Evolutionary conservation across 1,284 basidiomycete species (phyloP), one percentile per base, ranked within the genome.

Genomic region (Rhodotorula mucilaginosa): DNA sequence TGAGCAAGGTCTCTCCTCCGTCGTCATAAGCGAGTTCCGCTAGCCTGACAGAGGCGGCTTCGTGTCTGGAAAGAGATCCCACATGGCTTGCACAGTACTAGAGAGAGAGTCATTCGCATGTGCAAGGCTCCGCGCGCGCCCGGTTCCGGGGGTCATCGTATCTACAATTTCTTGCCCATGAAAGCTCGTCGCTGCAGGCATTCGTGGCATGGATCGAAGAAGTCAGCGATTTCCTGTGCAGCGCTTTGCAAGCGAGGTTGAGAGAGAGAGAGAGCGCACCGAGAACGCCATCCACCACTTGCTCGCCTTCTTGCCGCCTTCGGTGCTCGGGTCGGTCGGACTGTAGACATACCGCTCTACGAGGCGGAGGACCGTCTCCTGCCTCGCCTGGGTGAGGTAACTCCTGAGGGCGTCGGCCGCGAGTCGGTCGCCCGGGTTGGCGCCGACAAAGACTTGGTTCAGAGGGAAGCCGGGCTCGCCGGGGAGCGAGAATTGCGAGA

Each of bases 221-320:
- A 26, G 18, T 31, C 47, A 10, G 18, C 21, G 23, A 21, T 48
- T 1, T 44, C 39, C 34, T 34, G 34, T 34, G 34, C 34, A 34
- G 34, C 34, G 34, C 34, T 34, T 34, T 34, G 34, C 34, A 7
- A 34, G 34, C 26, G 26, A 26, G 26, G 26, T 26, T 26, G 26
- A 34, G 34, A 34, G 34, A 34, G 34, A 34, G 34, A 34, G 34
- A 34, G 34, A 34, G 34, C 34, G n/a, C 34, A 56, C 54, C 26
- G 26, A 29, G 88, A 99, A 99, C 51, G 92, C 90, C 90, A 99
- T 93, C 97, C 97, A 99, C 96, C 96, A 99, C 83, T 99, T 99
- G 86, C 91, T 97, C 2, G 97, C 94, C 80, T 90, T 93, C 69
- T 89, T 89, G 6, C 89, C 88, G 61, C 90, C 87, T 83, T 95